Evolutionary conservation across 208 protist genomes (phyloP).

Genomic region (Borovskyia barvae): DNA sequence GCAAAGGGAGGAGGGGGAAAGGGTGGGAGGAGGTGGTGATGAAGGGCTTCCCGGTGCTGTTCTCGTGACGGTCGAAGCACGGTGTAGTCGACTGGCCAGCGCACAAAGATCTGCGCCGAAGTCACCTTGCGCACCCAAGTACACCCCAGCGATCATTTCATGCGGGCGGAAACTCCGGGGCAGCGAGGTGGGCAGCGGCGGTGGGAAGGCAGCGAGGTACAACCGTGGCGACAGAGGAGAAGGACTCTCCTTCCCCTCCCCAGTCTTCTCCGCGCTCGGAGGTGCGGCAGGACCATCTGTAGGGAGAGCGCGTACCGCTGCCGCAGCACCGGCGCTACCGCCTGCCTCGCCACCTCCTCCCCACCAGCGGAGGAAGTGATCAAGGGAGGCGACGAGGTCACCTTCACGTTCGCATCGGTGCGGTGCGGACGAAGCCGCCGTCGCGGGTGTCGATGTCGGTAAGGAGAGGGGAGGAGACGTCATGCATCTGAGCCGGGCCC

Average conservation of each 20-base stretch:
- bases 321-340: neutral
- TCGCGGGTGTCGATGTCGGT: no score
- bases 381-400: conserved; percentile 5
- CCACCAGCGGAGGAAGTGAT: conserved; percentile 16
- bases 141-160: conserved; percentile 54
- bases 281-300: no score
- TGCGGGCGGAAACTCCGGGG: conserved; percentile 45
- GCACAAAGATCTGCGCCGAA: conserved; percentile 25
- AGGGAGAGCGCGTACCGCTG: no score
- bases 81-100: conserved; percentile 17
- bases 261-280: no score
- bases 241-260: no score
- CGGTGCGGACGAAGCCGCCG: no score
- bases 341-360: neutral
- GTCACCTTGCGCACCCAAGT: conserved; percentile 49
- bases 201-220: conserved; percentile 5
- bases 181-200: conserved; percentile 10
- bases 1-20: no score
- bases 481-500: no score
- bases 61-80: neutral
- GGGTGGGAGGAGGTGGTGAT: neutral
- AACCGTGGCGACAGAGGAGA: no score
- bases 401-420: neutral
- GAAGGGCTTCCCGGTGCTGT: no score
- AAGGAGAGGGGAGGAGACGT: no score